Base-by-base conservation (phyloP, 2,329 filamentous ascomycete species). In the Pseudogymnoascus sp. region DNA sequence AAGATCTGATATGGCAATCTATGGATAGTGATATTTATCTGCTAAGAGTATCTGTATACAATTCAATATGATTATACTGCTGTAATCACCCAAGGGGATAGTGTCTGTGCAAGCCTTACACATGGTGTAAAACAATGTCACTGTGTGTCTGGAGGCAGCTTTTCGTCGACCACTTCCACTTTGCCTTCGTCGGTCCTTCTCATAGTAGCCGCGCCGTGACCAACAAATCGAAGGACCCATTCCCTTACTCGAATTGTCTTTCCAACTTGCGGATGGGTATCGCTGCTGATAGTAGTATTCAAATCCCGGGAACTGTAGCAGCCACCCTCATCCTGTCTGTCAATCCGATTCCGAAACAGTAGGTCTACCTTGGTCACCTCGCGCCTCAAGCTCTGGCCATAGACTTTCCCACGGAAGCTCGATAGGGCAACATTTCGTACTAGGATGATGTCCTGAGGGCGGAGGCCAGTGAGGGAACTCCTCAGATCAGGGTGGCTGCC, bases 391-490 rank as follows among this genome's bases (percentile, higher is more conserved):
- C 88, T 95, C 73, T 96, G 89, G 0, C 93, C 93, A 69, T 95
- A 92, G 0, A 97, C 93, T 69, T 83, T 87, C 56, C 85, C 84
- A 61, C 83, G 82, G 73, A 93, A 97, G 3, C 85, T 84, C 61
- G 85, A 85, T 61, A 97, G 78, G 0, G 88, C 91, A 6, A 96
- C 86, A 69, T 93, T 92, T 63, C 87, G 86, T 64, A 96, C 72
- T 13, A 96, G 79, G 4, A 97, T 79, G 1, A 96, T 83, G 71
- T 97, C 91, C 69, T 88, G 88, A 0, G 85, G 77, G 53, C 87
- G 81, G 33, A 96, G 76, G 0, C 72, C 75, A 1, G 77, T 73
- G 9, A 82, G 69, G 7, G 65, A 59, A 21, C 31, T 64, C 29
- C 62, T 70, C 38, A 67, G 67, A 62, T 60, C 66, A 65, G 26